These are phyloP conservation scores for Pestalotiopsis sp. DNA, from an alignment of 2,329 filamentous ascomycete species.

Conservation along the genomic window DNA sequence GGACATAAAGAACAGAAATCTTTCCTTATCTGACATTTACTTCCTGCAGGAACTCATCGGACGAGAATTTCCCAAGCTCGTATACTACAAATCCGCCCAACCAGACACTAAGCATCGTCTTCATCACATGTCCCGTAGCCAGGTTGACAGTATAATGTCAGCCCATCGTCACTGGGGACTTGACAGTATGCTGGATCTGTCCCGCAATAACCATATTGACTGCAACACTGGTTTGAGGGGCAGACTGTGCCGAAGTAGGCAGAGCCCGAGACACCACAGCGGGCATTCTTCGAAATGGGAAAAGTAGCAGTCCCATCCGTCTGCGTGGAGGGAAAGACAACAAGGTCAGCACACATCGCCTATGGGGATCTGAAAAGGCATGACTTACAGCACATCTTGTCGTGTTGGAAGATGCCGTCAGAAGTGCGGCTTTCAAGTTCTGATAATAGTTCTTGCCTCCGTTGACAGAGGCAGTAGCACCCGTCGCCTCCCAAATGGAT, in stretches of 20 bases:
- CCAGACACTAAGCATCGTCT: not conserved
- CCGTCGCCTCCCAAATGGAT: conserved; percentile 48
- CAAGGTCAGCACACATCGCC: not conserved
- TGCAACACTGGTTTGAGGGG: conserved; percentile 19
- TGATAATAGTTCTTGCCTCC: conserved; percentile 44
- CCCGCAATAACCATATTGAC: conserved; percentile 23
- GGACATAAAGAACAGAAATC: no score
- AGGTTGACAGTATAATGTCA: conserved; percentile 19
- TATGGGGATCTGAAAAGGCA: not conserved
- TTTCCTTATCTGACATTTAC: no score
- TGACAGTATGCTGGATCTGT: conserved; percentile 16
- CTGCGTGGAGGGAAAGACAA: not conserved
- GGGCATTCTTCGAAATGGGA: conserved; percentile 17
- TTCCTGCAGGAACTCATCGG: not conserved
- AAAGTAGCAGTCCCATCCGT: not conserved
- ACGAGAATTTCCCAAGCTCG: not conserved
- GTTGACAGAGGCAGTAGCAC: conserved; percentile 33
- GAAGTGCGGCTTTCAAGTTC: conserved; percentile 38
- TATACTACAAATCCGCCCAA: not conserved
- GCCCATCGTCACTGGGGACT: conserved; percentile 1
- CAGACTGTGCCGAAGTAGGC: conserved; percentile 15
- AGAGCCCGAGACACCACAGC: conserved; percentile 16
- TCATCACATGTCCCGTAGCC: conserved; percentile 22
- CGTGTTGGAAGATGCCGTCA: conserved; percentile 17
- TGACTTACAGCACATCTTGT: conserved; percentile 20